Base-by-base conservation (phyloP, 2,329 filamentous ascomycete genomes). In the Dichotomopilus funicola region DNA sequence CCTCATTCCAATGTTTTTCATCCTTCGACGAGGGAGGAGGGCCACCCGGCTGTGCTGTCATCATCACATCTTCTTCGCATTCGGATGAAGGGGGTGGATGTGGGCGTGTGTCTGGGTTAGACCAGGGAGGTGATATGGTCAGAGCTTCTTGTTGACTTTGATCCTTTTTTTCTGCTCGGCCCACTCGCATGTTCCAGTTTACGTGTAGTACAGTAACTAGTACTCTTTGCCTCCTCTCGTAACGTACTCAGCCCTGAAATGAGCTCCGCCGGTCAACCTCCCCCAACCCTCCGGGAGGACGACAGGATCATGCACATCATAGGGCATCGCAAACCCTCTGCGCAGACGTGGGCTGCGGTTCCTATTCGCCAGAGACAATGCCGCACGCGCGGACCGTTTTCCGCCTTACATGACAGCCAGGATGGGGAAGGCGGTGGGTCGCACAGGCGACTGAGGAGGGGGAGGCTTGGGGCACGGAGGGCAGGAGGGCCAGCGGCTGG, bases 331-430 rank as follows among this genome's bases (percentile, higher is more conserved):
- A 48, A 49, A 55, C 54, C 59, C 53, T 59, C 54, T 51, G 38
- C 45, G 52, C 56, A 57, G 51, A 57, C 49, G 56, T 54, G 53
- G 49, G 50, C 58, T 55, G 43, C 57, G 43, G 44, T 54, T 64
- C 62, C 59, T 54, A 66, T 66, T 66, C 62, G 67, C 59, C 62
- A 55, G 55, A 54, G 37, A 58, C 44, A 53, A 62, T 27, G 57
- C 65, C 67, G 65, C 66, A 69, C 65, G 66, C 58, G 68, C 68
- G 68, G 68, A 69, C 68, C 68, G 67, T 67, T 69, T 69, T 69
- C 67, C 67, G 68, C 67, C 65, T 64, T 66, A 67, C 64, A 67
- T 67, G 65, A 57, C 58, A 52, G 58, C 58, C 61, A 62, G 60
- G 63, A 61, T 61, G 37, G 51, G 54, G 38, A 54, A 61, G 59